These are phyloP conservation scores for Cladosporium sp. DNA, from an alignment of 2,329 filamentous ascomycete species.

Conservation along the genomic window DNA sequence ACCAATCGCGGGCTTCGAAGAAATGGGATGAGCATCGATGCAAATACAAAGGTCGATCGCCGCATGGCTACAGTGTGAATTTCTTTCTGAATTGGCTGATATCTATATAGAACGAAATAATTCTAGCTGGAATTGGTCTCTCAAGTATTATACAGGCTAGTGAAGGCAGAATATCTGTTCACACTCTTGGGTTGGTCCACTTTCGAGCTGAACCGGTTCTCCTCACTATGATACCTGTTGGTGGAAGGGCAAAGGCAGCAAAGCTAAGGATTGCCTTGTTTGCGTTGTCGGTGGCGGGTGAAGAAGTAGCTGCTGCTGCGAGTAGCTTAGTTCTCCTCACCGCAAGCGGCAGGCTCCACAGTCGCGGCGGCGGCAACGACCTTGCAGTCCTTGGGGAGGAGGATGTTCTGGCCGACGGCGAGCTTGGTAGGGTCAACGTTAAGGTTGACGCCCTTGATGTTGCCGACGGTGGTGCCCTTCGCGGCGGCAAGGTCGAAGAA, in stretches of 20 bases:
- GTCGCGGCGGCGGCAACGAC: not conserved
- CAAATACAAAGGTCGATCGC: too few relatives aligned
- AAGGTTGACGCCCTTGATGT: slow-evolving; percentile 30
- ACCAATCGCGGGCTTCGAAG: too few relatives aligned
- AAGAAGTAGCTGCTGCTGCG: not conserved
- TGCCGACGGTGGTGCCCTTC: slow-evolving; percentile 26
- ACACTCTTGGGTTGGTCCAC: not conserved
- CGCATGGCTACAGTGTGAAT: too few relatives aligned
- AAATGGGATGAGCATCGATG: too few relatives aligned
- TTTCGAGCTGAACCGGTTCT: not conserved
- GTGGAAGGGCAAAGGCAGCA: not conserved
- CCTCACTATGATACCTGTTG: not conserved
- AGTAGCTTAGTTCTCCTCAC: not conserved
- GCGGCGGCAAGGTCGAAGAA: slow-evolving; percentile 28
- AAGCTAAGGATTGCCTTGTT: not conserved
- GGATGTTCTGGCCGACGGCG: slow-evolving; percentile 21
- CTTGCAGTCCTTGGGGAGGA: slow-evolving; percentile 22
- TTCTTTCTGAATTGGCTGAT: not conserved
- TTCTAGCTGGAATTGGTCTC: not conserved
- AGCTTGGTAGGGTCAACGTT: slow-evolving; percentile 24
- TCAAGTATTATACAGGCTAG: not conserved
- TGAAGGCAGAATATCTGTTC: not conserved
- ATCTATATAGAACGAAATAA: not conserved
- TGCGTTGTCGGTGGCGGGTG: not conserved
- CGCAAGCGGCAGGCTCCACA: too few relatives aligned